Evolutionary conservation across 2,329 filamentous ascomycete species (phyloP).

Genomic region (Fusarium zealandicum): DNA sequence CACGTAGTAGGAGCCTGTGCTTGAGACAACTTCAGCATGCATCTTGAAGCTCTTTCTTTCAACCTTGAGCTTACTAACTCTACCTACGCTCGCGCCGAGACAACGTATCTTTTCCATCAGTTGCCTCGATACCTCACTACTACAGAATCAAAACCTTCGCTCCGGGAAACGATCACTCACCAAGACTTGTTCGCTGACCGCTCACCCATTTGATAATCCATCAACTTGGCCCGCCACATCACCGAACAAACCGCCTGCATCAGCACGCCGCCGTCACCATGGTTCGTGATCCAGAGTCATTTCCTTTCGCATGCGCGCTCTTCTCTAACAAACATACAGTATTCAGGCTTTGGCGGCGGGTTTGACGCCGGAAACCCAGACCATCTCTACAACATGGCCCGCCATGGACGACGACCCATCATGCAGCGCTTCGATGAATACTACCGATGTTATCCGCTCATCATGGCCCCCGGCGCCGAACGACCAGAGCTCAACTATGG

Average conservation of each 20-base stretch:
- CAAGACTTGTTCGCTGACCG: constrained; percentile 25
- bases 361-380: constrained; percentile 58
- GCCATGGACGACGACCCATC: constrained; percentile 56
- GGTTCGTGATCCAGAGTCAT: constrained; percentile 21
- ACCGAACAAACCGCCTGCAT: constrained; percentile 2
- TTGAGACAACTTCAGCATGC: constrained; percentile 21
- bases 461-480: constrained; percentile 91
- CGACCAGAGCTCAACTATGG: constrained; percentile 92
- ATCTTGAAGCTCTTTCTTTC: constrained; percentile 19
- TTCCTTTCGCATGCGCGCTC: neutral
- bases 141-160: neutral
- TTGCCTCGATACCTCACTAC: neutral
- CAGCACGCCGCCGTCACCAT: constrained; percentile 21
- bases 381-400: constrained; percentile 58
- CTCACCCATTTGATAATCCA: constrained; percentile 5
- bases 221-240: constrained; percentile 14
- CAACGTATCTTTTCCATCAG: neutral
- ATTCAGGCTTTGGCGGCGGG: constrained; percentile 52
- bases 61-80: constrained; percentile 12
- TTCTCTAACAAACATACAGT: constrained; percentile 17
- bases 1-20: constrained; percentile 27
- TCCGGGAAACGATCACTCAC: neutral
- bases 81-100: neutral
- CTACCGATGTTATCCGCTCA: constrained; percentile 94
- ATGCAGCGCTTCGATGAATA: constrained; percentile 94